These are phyloP conservation scores for Gaeumannomyces tritici DNA, from an alignment of 2,329 filamentous ascomycete species.

Conservation along the genomic window DNA sequence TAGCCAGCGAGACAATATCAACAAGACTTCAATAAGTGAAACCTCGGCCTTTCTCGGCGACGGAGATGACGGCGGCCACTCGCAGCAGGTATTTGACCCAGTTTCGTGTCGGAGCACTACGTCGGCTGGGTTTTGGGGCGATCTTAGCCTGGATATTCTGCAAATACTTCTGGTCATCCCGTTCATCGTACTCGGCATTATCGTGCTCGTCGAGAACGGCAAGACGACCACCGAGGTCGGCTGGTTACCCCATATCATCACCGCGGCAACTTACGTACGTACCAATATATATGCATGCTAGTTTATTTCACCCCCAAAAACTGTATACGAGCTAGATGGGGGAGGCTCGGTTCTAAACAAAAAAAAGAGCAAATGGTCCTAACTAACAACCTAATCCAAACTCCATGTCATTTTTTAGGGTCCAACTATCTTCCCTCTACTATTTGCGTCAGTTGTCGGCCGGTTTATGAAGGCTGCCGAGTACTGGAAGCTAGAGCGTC, in stretches of 20 bases:
- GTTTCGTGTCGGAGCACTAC: background rate
- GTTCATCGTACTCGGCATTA: background rate
- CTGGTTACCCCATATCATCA: background rate
- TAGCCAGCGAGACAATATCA: too few species aligned
- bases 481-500: constrained; percentile 17
- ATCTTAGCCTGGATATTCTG: background rate
- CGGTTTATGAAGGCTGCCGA: constrained; percentile 15
- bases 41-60: background rate
- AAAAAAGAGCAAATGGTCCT: too few species aligned
- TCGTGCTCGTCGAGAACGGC: background rate
- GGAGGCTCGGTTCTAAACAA: too few species aligned
- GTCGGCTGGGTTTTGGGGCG: background rate
- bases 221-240: background rate
- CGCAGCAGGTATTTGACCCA: background rate
- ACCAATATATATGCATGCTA: too few species aligned
- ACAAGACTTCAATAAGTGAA: too few species aligned
- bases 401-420: background rate
- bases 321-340: too few species aligned
- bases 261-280: background rate
- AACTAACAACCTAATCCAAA: too few species aligned
- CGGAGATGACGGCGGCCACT: background rate
- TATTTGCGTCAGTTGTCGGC: constrained; percentile 18
- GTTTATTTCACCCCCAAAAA: too few species aligned
- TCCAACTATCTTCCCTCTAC: constrained; percentile 18
- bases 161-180: background rate